These are phyloP conservation scores for Ambrosia trifida DNA, from an alignment of 129 eudicot genomes.

Conservation along the genomic window DNA sequence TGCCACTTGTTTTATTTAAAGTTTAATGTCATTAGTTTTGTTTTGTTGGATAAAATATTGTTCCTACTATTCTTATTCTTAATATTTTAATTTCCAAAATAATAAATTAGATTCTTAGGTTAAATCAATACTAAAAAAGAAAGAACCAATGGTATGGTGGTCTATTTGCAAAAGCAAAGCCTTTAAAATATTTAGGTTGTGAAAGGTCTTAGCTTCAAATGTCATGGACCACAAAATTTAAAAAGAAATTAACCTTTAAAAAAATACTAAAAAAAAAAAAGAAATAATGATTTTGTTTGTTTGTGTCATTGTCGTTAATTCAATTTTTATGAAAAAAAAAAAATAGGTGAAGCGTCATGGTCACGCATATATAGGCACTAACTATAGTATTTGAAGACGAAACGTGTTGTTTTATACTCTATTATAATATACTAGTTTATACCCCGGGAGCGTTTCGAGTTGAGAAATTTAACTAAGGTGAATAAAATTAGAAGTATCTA, in stretches of 20 bases:
- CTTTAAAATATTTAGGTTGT: too few relatives aligned
- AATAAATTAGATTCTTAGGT: background rate
- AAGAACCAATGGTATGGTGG: too few relatives aligned
- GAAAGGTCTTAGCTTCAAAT: too few relatives aligned
- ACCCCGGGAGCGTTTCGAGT: too few relatives aligned
- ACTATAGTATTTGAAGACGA: background rate
- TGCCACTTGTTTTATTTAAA: too few relatives aligned
- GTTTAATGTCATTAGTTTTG: background rate
- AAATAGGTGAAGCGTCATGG: background rate
- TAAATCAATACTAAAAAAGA: too few relatives aligned
- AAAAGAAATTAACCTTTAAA: too few relatives aligned
- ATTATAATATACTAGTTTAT: too few relatives aligned
- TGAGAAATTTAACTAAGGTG: too few relatives aligned
- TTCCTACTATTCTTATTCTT: background rate
- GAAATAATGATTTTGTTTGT: background rate
- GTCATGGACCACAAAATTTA: too few relatives aligned
- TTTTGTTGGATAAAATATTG: background rate
- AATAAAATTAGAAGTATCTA: too few relatives aligned
- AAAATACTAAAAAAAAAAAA: background rate
- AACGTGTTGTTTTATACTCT: background rate
- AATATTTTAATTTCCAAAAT: background rate
- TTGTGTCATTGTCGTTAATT: background rate
- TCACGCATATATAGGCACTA: background rate
- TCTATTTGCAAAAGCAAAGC: too few relatives aligned
- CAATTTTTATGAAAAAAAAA: background rate